phyloP scores from a whole-genome alignment of 176 grass and related monocot genomes.

The Microstegium vimineum region DNA sequence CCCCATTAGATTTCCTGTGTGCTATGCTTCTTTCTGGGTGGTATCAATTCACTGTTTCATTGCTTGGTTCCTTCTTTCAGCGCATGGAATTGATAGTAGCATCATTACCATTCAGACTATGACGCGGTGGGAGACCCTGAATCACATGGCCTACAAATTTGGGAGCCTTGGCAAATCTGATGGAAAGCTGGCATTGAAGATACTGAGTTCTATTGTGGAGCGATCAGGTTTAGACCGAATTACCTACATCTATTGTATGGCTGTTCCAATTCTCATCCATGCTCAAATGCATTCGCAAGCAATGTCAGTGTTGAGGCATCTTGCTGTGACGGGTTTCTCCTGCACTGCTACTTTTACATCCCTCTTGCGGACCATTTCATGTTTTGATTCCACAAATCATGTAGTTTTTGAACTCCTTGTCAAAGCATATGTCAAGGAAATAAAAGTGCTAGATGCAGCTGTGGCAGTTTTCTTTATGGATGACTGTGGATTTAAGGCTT shows the following conservation, averaged over 20 bases:
- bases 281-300: too few species aligned
- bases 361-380: slow-evolving; percentile 35
- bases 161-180: slow-evolving; percentile 43
- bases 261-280: too few species aligned
- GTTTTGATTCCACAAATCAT: slow-evolving; percentile 35
- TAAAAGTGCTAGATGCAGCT: slow-evolving; percentile 24
- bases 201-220: slow-evolving; percentile 42
- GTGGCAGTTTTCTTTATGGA: slow-evolving; percentile 38
- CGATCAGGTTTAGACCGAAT: slow-evolving; percentile 33
- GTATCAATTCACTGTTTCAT: neutral
- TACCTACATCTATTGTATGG: too few species aligned
- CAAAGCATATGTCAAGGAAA: slow-evolving; percentile 55
- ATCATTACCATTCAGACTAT: slow-evolving; percentile 43
- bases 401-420: slow-evolving; percentile 45
- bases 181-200: slow-evolving; percentile 50
- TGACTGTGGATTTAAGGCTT: slow-evolving; percentile 42
- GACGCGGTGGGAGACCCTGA: slow-evolving; percentile 56
- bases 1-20: neutral
- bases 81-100: slow-evolving; percentile 34
- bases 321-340: neutral
- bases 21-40: neutral
- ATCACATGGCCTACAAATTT: slow-evolving; percentile 49
- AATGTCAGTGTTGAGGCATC: too few species aligned
- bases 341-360: slow-evolving; percentile 40
- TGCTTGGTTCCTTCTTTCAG: neutral